phyloP scores from a whole-genome alignment of 768 basidiomycete genomes.

The Rhodotorula toruloides region DNA sequence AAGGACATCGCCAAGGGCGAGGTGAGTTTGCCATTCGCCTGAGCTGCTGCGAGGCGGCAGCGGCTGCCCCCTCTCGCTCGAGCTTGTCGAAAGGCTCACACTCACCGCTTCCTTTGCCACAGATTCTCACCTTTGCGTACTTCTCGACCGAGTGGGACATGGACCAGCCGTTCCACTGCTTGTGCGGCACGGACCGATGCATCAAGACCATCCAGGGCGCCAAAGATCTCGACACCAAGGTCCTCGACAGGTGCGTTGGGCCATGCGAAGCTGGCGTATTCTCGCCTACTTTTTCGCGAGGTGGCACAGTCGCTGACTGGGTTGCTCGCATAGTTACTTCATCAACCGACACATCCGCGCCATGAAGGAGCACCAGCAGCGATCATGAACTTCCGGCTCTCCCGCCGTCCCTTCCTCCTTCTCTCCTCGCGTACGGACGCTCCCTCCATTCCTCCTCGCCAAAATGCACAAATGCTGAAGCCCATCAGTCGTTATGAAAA shows the following conservation, averaged over 20 bases:
- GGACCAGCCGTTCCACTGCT: slow-evolving; percentile 59
- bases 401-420: too few relatives aligned
- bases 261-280: not conserved
- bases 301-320: too few relatives aligned
- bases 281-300: not conserved
- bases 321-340: slow-evolving; percentile 22
- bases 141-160: slow-evolving; percentile 67
- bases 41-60: too few relatives aligned
- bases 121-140: slow-evolving; percentile 59
- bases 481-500: too few relatives aligned
- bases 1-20: slow-evolving; percentile 46
- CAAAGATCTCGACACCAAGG: slow-evolving; percentile 21
- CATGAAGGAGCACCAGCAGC: slow-evolving; percentile 22
- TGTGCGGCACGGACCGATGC: slow-evolving; percentile 49
- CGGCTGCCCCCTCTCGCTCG: not conserved
- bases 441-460: too few relatives aligned
- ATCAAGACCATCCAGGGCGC: slow-evolving; percentile 34
- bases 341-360: slow-evolving; percentile 33
- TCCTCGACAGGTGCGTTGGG: slow-evolving; percentile 22
- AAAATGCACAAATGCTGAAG: too few relatives aligned
- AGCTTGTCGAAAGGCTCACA: not conserved
- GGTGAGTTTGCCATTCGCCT: slow-evolving; percentile 18
- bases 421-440: too few relatives aligned
- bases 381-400: too few relatives aligned
- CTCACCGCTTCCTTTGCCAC: not conserved